Base-by-base conservation (phyloP, 441 rosid species). In the Gossypium schwendimanii region DNA sequence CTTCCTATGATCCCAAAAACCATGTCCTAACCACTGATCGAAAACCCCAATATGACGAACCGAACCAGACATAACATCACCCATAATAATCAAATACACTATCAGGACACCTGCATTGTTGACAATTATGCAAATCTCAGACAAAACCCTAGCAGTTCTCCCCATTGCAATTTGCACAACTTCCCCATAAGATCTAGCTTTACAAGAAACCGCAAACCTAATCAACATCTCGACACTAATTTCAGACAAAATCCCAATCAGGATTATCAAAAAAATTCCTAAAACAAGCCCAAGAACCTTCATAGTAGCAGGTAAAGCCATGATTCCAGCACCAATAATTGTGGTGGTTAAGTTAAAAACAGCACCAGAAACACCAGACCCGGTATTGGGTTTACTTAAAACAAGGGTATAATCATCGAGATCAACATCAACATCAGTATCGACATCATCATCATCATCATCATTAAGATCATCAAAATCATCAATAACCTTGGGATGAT, bases 261-360 rank as follows among this genome's bases (percentile, higher is more conserved):
- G 24, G 57, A 95, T 14, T 11, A 95, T 92, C 80, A 95, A 69
- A 28, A 89, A 9, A 63, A 85, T 24, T 68, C 98, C 98, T n/a
- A 88, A 75, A 71, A 83, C 68, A 85, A 95, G 66, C 50, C 99
- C 98, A 24, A 95, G 92, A 76, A 95, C 93, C 81, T 95, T 92
- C 96, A 95, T 91, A 9, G 96, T 86, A 21, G 98, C 98, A 2
- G 99, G 99, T 77, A 95, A 83, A 76, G 99, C 97, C 99, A 94
- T 94, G 64, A 94, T 92, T 57, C 99, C 99, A 12, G 99, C 99
- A 18, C 99, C 99, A 76, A 95, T 88, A 73, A 95, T 80, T 0
- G 99, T 65, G 2, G 99, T 95, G 57, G 99, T 81, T 66, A 95
- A 92, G 69, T 95, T 95, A 63, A 92, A 95, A 74, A 95, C 98